phyloP scores from a whole-genome alignment of 805 yeast species.

The Candida sanyiensis region DNA sequence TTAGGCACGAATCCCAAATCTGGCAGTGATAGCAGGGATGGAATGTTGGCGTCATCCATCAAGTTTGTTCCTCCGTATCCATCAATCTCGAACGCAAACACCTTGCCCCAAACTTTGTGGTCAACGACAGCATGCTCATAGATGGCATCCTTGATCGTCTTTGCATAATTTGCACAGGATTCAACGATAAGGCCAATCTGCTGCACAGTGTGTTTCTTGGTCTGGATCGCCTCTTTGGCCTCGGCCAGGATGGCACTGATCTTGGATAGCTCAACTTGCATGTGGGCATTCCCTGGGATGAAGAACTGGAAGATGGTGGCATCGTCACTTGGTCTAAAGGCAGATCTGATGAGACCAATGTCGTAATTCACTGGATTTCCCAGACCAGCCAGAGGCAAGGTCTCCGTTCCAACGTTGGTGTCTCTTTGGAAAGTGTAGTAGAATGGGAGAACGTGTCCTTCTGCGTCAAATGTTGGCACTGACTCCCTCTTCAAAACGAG shows the following conservation, averaged over 20 bases:
- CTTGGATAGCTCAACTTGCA: constrained; percentile 55
- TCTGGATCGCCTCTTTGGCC: constrained; percentile 9
- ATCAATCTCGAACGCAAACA: constrained; percentile 84
- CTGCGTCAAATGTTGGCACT: constrained; percentile 49
- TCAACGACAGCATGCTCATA: constrained; percentile 57
- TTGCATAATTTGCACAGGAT: constrained; percentile 33
- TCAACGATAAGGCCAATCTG: constrained; percentile 15
- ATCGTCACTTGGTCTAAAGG: constrained; percentile 87
- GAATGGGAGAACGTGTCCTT: constrained; percentile 36
- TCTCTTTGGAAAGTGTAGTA: constrained; percentile 66
- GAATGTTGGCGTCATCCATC: constrained; percentile 92
- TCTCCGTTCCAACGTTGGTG: constrained; percentile 75
- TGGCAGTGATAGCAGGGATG: constrained; percentile 75
- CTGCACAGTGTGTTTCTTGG: constrained; percentile 22
- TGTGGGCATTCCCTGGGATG: constrained; percentile 80
- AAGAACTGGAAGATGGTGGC: constrained; percentile 75
- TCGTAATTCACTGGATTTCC: constrained; percentile 78
- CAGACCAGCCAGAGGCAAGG: constrained; percentile 68
- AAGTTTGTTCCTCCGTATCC: constrained; percentile 69
- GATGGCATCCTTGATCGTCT: constrained; percentile 47
- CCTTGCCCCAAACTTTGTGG: constrained; percentile 67
- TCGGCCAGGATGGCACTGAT: constrained; percentile 27
- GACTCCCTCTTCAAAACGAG: constrained; percentile 55
- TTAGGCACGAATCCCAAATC: constrained; percentile 58
- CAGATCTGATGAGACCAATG: constrained; percentile 72